These are phyloP conservation scores for Syzygium malaccense DNA, from an alignment of 441 rosid species.

Conservation along the genomic window DNA sequence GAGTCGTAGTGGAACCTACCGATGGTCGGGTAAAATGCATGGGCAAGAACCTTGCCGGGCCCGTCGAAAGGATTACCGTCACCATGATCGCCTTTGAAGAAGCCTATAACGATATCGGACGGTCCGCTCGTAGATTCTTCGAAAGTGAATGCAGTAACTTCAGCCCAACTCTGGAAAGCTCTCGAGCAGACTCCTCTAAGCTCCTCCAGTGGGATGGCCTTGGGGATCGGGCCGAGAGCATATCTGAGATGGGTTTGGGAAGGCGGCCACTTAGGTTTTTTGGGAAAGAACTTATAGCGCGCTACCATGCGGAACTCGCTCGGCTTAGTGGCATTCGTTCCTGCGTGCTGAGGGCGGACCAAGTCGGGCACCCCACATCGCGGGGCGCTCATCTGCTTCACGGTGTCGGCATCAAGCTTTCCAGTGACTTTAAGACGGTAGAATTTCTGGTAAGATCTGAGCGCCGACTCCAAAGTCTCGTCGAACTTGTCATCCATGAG, in stretches of 20 bases:
- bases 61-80: constrained; percentile 4
- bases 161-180: constrained; percentile 23
- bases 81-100: constrained; percentile 3
- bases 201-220: not conserved
- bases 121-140: not conserved
- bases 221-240: not conserved
- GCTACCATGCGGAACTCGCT: constrained; percentile 6
- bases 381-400: constrained; percentile 14
- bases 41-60: not conserved
- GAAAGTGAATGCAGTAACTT: constrained; percentile 14
- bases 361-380: constrained; percentile 25
- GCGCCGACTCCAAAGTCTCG: constrained; percentile 17
- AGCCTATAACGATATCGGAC: constrained; percentile 10
- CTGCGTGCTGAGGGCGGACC: not conserved
- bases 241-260: constrained; percentile 14
- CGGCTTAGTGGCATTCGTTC: not conserved
- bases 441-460: constrained; percentile 21
- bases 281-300: constrained; percentile 11
- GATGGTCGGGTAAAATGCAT: not conserved
- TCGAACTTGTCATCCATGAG: constrained; percentile 20
- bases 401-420: constrained; percentile 14
- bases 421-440: constrained; percentile 20
- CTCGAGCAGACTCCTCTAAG: not conserved
- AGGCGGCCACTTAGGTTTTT: constrained; percentile 7
- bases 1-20: constrained; percentile 14